A percentile compares a stretch with the other conserved stretches of the same genome.
These are phyloP conservation scores for Hypericum androsaemum DNA, from an alignment of 345 rosid genomes.

Conservation along the genomic window DNA sequence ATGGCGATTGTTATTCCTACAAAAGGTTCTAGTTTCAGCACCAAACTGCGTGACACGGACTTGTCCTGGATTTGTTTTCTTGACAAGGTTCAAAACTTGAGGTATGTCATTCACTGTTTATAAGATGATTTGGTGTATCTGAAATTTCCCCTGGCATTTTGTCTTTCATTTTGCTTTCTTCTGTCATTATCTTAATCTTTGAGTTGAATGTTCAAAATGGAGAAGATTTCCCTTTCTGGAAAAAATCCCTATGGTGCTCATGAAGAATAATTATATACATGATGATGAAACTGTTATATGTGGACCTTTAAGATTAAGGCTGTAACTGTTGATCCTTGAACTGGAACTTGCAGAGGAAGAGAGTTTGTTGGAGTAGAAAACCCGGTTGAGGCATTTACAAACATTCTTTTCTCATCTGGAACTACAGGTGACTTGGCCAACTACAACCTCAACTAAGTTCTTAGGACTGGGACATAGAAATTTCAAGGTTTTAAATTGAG, in stretches of 20 bases:
- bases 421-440: conserved; percentile 64
- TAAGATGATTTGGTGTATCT: not conserved
- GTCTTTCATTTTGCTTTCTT: too few species aligned
- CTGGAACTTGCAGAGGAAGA: conserved; percentile 40
- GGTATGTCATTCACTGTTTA: conserved; percentile 25
- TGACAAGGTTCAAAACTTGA: conserved; percentile 39
- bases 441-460: not conserved
- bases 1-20: conserved; percentile 65
- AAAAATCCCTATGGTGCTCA: too few species aligned
- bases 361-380: conserved; percentile 66
- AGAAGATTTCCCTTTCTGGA: too few species aligned
- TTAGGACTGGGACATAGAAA: not conserved
- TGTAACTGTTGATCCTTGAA: conserved; percentile 1
- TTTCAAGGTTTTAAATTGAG: not conserved
- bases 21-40: conserved; percentile 34
- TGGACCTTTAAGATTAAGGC: conserved; percentile 8
- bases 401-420: conserved; percentile 94
- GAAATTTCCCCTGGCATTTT: too few species aligned
- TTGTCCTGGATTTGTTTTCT: conserved; percentile 71
- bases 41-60: conserved; percentile 64
- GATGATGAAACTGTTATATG: conserved; percentile 1
- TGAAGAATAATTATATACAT: not conserved
- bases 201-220: too few species aligned
- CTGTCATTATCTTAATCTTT: too few species aligned
- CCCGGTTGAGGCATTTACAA: conserved; percentile 69